Percentiles rank a stretch among this genome's conserved stretches.
Conservation (phyloP, 257 asterid species). For the Solanum clarkiae region DNA sequence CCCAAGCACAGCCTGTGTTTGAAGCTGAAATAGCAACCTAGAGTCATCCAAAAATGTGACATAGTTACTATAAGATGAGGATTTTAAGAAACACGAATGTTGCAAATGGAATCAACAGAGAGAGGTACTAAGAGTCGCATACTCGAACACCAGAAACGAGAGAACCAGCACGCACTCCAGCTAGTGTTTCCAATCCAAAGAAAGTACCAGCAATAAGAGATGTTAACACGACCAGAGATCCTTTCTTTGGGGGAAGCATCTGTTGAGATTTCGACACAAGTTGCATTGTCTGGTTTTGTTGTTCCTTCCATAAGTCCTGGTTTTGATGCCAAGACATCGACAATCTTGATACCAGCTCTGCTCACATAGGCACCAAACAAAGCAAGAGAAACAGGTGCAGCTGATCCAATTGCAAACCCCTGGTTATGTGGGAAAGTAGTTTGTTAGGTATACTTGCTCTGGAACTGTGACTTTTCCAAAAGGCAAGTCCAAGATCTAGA, state of each 20-base stretch:
- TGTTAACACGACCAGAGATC: slow-evolving; percentile 42
- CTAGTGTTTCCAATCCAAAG: slow-evolving; percentile 42
- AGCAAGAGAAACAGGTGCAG: slow-evolving; percentile 48
- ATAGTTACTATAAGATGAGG: background rate
- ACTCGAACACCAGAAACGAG: slow-evolving; percentile 49
- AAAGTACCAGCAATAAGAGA: slow-evolving; percentile 37
- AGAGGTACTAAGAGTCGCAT: background rate
- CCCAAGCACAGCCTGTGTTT: slow-evolving; percentile 66
- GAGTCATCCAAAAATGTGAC: background rate
- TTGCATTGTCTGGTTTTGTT: slow-evolving; percentile 40
- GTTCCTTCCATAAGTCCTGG: slow-evolving; percentile 47
- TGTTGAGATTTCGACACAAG: slow-evolving; percentile 44
- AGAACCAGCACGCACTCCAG: slow-evolving; percentile 47
- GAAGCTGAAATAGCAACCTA: slow-evolving; percentile 66
- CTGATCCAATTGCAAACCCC: slow-evolving; percentile 53
- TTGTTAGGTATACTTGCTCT: background rate
- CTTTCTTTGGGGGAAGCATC: slow-evolving; percentile 46
- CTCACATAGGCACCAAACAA: slow-evolving; percentile 46
- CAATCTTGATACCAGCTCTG: slow-evolving; percentile 30
- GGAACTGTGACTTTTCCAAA: background rate
- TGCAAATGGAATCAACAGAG: background rate
- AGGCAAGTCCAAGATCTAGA: background rate
- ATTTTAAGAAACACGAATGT: background rate
- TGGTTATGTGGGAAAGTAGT: background rate
- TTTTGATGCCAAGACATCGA: slow-evolving; percentile 38